These are phyloP conservation scores for Cyberlindnera maritima DNA, from an alignment of 805 yeast genomes.

Conservation along the genomic window DNA sequence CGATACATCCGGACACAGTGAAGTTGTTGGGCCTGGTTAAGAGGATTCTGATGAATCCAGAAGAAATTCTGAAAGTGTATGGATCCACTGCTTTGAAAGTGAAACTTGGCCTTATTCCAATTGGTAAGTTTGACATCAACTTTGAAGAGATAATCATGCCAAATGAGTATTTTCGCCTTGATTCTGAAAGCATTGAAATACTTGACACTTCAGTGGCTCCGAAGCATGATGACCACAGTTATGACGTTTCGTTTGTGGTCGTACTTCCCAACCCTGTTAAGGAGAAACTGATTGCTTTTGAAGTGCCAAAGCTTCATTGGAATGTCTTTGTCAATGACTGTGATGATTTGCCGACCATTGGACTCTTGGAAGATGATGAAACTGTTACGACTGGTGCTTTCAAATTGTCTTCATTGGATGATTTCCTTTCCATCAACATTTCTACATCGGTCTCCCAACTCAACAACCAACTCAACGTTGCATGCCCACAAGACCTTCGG, in stretches of 20 bases:
- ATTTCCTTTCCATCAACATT: constrained; percentile 12
- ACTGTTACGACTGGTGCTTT: constrained; percentile 11
- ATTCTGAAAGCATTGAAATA: constrained; percentile 24
- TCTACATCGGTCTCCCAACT: constrained; percentile 9
- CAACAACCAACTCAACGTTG: constrained; percentile 2
- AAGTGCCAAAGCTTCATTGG: constrained; percentile 38
- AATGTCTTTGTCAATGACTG: constrained; percentile 37
- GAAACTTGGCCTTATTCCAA: constrained; percentile 33
- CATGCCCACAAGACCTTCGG: constrained; percentile 2
- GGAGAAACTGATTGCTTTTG: constrained; percentile 19
- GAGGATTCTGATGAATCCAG: constrained; percentile 30
- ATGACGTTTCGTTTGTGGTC: constrained; percentile 20
- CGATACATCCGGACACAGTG: constrained; percentile 32
- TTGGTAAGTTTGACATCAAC: constrained; percentile 30
- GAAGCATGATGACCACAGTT: constrained; percentile 19
- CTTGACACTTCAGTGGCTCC: constrained; percentile 26
- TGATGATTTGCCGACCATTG: constrained; percentile 27
- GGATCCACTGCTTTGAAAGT: constrained; percentile 35
- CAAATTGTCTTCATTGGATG: constrained; percentile 16
- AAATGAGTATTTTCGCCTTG: constrained; percentile 20
- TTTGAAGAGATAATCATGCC: constrained; percentile 31
- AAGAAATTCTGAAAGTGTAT: constrained; percentile 30
- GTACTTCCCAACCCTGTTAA: constrained; percentile 24
- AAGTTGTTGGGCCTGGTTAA: constrained; percentile 34
- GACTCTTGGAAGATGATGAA: constrained; percentile 24